Percentiles rank a stretch among this genome's conserved stretches.
Conservation (phyloP, 73 alveolate species). For the Symbiodinium natans region DNA sequence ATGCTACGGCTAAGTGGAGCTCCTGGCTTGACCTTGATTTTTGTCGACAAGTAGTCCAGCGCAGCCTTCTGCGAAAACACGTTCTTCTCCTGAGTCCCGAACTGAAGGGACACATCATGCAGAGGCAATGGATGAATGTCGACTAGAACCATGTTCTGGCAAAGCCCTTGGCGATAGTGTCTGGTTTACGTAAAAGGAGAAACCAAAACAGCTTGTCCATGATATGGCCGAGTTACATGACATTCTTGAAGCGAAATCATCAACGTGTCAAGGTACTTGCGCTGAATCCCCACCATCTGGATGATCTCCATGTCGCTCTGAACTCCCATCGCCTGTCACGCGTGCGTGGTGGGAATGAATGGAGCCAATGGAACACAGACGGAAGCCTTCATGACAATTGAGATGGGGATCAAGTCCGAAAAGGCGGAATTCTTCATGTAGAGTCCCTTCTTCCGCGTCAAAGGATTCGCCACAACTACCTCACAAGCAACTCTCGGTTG, state of each 20-base stretch:
- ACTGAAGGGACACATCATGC: background rate
- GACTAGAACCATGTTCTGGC: no score
- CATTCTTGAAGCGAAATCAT: conserved; percentile 96
- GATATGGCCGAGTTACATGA: conserved; percentile 54
- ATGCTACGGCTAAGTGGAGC: background rate
- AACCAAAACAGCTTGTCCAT: no score
- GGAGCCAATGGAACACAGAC: background rate
- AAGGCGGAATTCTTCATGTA: conserved; percentile 96
- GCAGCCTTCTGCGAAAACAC: conserved; percentile 79
- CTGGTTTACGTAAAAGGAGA: no score
- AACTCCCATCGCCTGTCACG: conserved; percentile 98
- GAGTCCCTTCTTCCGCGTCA: conserved; percentile 79
- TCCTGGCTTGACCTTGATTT: conserved; percentile 81
- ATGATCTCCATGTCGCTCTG: conserved; percentile 99
- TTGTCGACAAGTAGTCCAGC: conserved; percentile 53
- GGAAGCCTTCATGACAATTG: conserved; percentile 96
- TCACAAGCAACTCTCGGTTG: no score
- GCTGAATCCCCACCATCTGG: conserved; percentile 98
- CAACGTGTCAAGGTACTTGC: conserved; percentile 96
- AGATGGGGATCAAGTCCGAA: conserved; percentile 98
- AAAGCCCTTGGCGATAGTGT: no score
- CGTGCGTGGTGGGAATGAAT: background rate
- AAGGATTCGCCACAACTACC: conserved; percentile 75
- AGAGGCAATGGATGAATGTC: background rate
- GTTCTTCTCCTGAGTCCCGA: conserved; percentile 25